Conservation (phyloP, 176 grass and related monocot species). For the Ensete glaucum region DNA sequence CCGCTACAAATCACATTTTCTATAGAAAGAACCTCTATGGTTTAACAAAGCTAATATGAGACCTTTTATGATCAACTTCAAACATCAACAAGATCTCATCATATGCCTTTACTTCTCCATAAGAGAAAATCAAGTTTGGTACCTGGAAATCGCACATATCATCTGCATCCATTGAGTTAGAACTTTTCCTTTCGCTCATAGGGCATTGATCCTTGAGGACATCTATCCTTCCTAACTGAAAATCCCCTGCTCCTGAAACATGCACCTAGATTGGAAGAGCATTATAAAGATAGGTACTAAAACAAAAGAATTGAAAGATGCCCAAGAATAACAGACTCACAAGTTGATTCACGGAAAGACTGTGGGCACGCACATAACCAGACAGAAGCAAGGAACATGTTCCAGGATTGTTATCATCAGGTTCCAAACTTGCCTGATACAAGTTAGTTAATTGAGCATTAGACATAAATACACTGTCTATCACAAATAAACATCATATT, state of each 20-base stretch:
- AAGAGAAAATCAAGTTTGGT: neutral
- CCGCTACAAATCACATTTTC: neutral
- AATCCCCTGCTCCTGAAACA: slow-evolving; percentile 85
- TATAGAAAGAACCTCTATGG: neutral
- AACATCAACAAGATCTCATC: no score
- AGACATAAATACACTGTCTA: neutral
- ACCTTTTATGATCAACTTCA: no score
- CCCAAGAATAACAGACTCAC: slow-evolving; percentile 33
- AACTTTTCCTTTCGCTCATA: slow-evolving; percentile 52
- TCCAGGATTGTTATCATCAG: slow-evolving; percentile 37
- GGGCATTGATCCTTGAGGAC: slow-evolving; percentile 74
- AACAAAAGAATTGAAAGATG: neutral
- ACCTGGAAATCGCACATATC: slow-evolving; percentile 48
- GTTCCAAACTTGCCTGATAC: slow-evolving; percentile 45
- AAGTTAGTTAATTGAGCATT: slow-evolving; percentile 10
- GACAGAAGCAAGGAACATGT: slow-evolving; percentile 69
- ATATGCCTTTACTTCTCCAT: neutral
- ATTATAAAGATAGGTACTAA: slow-evolving; percentile 26
- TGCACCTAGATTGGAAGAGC: slow-evolving; percentile 58
- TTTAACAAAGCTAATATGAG: no score
- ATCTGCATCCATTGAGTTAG: slow-evolving; percentile 69
- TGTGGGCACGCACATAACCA: slow-evolving; percentile 74
- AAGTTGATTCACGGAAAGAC: slow-evolving; percentile 81
- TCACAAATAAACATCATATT: neutral
- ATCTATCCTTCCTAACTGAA: slow-evolving; percentile 72